Percentiles rank a stretch among this genome's conserved stretches.
Conservation (phyloP, 2,329 filamentous ascomycete species). For the Trichoderma sp. region DNA sequence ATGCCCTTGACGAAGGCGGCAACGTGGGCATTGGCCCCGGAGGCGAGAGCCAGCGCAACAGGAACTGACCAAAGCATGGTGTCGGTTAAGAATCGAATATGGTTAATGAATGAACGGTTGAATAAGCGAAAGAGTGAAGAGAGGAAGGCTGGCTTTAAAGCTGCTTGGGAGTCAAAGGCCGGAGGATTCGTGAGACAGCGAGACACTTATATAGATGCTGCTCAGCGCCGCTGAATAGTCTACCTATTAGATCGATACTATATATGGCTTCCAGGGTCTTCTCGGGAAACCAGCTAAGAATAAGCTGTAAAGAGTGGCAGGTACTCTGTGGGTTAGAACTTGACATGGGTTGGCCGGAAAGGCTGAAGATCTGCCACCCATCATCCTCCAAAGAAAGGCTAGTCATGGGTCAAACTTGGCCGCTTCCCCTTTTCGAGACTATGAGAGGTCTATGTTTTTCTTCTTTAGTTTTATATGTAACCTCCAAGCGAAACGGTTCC, state of each 20-base stretch:
- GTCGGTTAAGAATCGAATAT: not conserved
- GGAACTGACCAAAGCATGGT: slow-evolving; percentile 25
- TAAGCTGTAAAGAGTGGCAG: not conserved
- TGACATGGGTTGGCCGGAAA: slow-evolving; percentile 1
- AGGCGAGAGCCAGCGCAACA: slow-evolving; percentile 24
- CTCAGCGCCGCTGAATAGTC: not conserved
- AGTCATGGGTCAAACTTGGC: not conserved
- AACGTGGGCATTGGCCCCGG: slow-evolving; percentile 27
- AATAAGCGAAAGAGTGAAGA: not conserved
- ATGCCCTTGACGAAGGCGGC: slow-evolving; percentile 31
- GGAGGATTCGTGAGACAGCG: not conserved
- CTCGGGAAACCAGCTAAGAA: not conserved
- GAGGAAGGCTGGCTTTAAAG: not conserved
- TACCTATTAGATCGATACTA: not conserved
- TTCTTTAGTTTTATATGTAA: not conserved
- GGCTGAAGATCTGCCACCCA: slow-evolving; percentile 11
- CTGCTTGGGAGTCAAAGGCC: not conserved
- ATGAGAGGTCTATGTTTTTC: not conserved
- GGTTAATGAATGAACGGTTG: not conserved
- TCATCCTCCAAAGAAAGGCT: not conserved
- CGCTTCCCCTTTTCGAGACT: slow-evolving; percentile 4
- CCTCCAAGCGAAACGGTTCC: slow-evolving; percentile 6
- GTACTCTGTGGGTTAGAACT: not conserved
- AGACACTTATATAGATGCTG: slow-evolving; percentile 10
- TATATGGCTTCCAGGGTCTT: not conserved